A percentile compares a stretch with the other conserved stretches of the same genome.
Evolutionary conservation across 2,329 filamentous ascomycete species (phyloP).

Genomic region (Ploettnerulaceae sp.): DNA sequence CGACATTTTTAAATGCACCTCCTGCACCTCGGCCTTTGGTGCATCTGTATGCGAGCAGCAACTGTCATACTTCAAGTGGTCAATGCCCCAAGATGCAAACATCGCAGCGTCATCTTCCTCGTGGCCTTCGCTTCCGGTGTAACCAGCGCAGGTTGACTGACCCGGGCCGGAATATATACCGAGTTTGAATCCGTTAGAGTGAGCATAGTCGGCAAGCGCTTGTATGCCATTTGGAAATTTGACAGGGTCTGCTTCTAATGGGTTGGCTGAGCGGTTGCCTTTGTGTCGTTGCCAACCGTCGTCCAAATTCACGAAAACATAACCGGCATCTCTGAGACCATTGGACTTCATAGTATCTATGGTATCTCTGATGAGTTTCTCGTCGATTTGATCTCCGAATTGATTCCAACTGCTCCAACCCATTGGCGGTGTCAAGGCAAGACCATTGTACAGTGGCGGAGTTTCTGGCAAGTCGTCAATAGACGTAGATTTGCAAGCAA

Average conservation of each 20-base stretch:
- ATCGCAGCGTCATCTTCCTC: slow-evolving; percentile 54
- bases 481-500: not conserved
- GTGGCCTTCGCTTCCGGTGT: slow-evolving; percentile 48
- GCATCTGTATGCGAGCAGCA: slow-evolving; percentile 49
- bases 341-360: slow-evolving; percentile 42
- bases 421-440: slow-evolving; percentile 42
- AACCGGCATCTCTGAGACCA: slow-evolving; percentile 47
- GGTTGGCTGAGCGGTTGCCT: slow-evolving; percentile 32
- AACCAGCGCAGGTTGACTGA: slow-evolving; percentile 24
- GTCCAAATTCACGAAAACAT: slow-evolving; percentile 52
- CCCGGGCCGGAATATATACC: slow-evolving; percentile 59
- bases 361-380: slow-evolving; percentile 41
- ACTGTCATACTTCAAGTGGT: slow-evolving; percentile 57
- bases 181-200: slow-evolving; percentile 53
- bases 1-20: slow-evolving; percentile 40
- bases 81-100: slow-evolving; percentile 54
- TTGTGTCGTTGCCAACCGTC: slow-evolving; percentile 53
- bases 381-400: slow-evolving; percentile 45
- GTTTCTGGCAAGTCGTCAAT: not conserved
- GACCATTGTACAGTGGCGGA: slow-evolving; percentile 33
- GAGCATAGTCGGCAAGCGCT: slow-evolving; percentile 48
- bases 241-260: slow-evolving; percentile 39
- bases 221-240: slow-evolving; percentile 57
- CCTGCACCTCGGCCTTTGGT: slow-evolving; percentile 30
- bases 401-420: slow-evolving; percentile 50